Base-by-base conservation (phyloP, 306 rosid genomes). In the Alnus glutinosa region DNA sequence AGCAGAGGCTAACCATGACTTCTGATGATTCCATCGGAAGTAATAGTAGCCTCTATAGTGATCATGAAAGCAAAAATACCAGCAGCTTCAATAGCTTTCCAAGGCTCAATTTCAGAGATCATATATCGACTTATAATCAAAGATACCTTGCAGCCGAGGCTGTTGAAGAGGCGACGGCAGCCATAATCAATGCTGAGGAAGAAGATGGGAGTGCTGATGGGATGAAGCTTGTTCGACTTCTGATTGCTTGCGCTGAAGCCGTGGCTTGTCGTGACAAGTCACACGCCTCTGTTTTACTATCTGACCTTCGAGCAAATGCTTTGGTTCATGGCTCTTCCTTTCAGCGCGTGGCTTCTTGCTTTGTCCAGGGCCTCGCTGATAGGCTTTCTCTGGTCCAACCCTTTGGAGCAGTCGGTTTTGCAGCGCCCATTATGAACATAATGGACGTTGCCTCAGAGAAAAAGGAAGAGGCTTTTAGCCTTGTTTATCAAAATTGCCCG, bases 261-360 rank as follows among this genome's bases (percentile, higher is more conserved):
- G 97, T 94, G 39, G 98, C 97, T 36, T 94, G 95, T 54, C 93
- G 98, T 0, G 97, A 92, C 67, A 92, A 83, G 77, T 55, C 93
- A 5, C 95, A 91, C 9, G 91, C 97, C 46, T 91, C 97, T 0
- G 58, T 74, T 8, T 78, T 94, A 64, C 80, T 92, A 30, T 87
- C 94, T 2, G 90, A 91, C 59, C 92, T 94, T 12, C 79, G 87
- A 58, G 71, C 82, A 64, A 87, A 85, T 74, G 97, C 98, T 68
- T 87, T 89, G 76, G 97, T 89, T 4, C 88, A 91, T 15, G 98
- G 98, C 7, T 86, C 97, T 4, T 87, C 98, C 0, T 91, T 94
- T 69, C 97, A 94, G 69, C 83, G 98, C 3, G 97, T 92, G 15
- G 95, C 97, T 1, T 94, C 98, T 12, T 94, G 98, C 82, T 94